Conservation (phyloP, 2,329 filamentous ascomycete genomes). For the Sclerotiophoma versabilis region DNA sequence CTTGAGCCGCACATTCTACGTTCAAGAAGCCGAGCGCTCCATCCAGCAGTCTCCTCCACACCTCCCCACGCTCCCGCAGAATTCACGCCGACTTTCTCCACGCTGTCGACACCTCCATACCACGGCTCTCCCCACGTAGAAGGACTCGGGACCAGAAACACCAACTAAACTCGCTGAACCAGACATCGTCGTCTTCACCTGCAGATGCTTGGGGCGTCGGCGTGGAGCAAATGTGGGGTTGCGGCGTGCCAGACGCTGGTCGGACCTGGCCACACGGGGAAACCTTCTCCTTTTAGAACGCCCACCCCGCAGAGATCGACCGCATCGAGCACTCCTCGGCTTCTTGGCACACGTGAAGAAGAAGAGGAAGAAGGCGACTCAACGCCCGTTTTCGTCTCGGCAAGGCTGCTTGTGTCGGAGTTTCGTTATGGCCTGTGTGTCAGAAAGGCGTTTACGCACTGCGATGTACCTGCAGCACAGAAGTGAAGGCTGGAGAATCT, state of each 20-base stretch:
- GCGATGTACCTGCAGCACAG: neutral
- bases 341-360: conserved; percentile 9
- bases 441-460: neutral
- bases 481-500: neutral
- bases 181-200: conserved; percentile 18
- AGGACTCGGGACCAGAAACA: conserved; percentile 5
- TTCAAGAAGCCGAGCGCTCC: conserved; percentile 3
- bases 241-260: conserved; percentile 1
- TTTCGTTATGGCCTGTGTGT: neutral
- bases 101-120: neutral
- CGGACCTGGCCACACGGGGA: conserved; percentile 22
- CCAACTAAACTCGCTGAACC: conserved; percentile 4
- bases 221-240: conserved; percentile 23
- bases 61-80: neutral
- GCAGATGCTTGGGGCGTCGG: conserved; percentile 11
- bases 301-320: conserved; percentile 7
- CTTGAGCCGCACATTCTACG: neutral
- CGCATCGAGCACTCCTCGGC: conserved; percentile 1
- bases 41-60: conserved; percentile 5
- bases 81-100: conserved; percentile 3
- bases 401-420: neutral
- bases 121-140: neutral
- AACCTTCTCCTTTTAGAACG: conserved; percentile 29
- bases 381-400: neutral
- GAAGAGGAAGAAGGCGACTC: conserved; percentile 10